Base-by-base conservation (phyloP, 495 filamentous ascomycete species). In the Penicillium pulvis region DNA sequence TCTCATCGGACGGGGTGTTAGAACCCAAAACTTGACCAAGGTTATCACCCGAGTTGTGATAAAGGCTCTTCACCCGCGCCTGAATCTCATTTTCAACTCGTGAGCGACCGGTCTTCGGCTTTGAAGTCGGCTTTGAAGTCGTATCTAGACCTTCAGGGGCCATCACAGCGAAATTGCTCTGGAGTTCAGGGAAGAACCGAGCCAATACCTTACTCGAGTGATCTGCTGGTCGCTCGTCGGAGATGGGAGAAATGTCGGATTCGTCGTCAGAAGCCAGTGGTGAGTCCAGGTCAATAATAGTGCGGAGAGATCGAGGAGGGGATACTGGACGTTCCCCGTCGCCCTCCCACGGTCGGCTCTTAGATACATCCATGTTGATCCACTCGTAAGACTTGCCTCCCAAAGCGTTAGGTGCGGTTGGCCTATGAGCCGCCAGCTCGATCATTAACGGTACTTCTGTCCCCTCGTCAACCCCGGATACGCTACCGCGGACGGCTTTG, bases 171-270 rank as follows among this genome's bases (percentile, higher is more conserved):
- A 75, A 67, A 33, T 70, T 67, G 0, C 67, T 67, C 6, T 65
- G 67, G 0, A 73, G 52, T 46, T 75, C 71, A 9, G 74, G 71
- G 54, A 71, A 73, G 41, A 71, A 75, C 12, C 68, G 72, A 56
- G 57, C 52, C 62, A 70, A 42, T 1, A 42, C 61, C 33, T 31
- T 51, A 24, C 52, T 43, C 14, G 58, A 53, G n/a, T 45, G 51
- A 5, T 36, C 59, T 12, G 60, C 47, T 14, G 64, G 63, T 11
- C 51, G 51, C 17, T 57, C 35, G 3, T 68, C 62, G 4, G 69
- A 71, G 24, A 73, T 35, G 8, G 73, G 68, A 14, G 73, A 77
- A 41, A 75, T 65, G 10, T 66, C 67, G 20, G 56, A 54, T 33
- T 71, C 64, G 1, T 65, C 61, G 45, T 66, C 60, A n/a, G 62